Evolutionary conservation across 1,284 basidiomycete genomes (phyloP), one percentile per base, ranked within the genome.

Genomic region (Peniophora sp.): DNA sequence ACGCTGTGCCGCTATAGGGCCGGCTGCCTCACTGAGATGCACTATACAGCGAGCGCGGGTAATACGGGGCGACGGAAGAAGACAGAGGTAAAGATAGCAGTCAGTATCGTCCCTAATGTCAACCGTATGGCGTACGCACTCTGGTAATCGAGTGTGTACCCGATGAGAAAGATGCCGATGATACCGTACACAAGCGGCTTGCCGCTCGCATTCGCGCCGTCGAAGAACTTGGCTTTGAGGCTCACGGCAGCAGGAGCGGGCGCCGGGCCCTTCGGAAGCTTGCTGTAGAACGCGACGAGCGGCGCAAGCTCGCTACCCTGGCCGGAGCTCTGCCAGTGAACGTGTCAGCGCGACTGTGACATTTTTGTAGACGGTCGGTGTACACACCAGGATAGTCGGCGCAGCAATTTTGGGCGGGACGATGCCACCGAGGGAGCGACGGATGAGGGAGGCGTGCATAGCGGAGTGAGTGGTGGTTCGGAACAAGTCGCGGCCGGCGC

Each of bases 341-440:
- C 22, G 35, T 48, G 49, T 27, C 22, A 43, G 45, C 24, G 23
- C 34, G n/a, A n/a, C n/a, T n/a, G n/a, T 23, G 5, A 41, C n/a
- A 5, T 41, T 16, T n/a, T n/a, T n/a, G 16, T 8, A 16, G 8
- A 16, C 5, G n/a, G 32, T 50, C 25, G 39, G 32, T n/a, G n/a
- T 14, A 68, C 89, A 65, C 69, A 93, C 89, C 56, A 96, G 85
- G 61, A 90, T 83, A 53, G 81, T 79, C 3, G 93, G 94, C 20
- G 93, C 91, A 51, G 94, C 93, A 64, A 97, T 88, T 77, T 97
- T 97, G 51, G 94, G 94, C 45, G 94, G 94, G 61, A 97, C 84
- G 56, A 96, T 81, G 52, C 84, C 83, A 58, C 78, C 77, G 61
- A 94, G 83, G 63, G 86, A 80, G 65, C 89, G 87, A 66, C 90